Percentiles rank a stretch among this genome's conserved stretches.
Conservation (phyloP, 2,329 filamentous ascomycete species). For the Alternaria sp. region DNA sequence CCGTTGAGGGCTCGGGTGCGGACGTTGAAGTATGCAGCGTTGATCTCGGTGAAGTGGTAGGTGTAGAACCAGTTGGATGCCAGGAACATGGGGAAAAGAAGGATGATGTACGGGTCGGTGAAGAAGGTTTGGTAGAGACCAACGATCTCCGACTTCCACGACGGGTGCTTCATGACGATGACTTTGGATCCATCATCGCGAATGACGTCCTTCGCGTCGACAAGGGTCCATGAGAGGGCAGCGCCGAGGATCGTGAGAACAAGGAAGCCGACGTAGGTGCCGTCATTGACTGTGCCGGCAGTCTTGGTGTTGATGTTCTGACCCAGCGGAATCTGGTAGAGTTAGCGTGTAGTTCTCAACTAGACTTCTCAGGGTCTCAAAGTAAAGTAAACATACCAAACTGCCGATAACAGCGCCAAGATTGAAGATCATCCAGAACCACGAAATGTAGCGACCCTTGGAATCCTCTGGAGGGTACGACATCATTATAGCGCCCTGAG, state of each 20-base stretch:
- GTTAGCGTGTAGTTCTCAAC: conserved; percentile 12
- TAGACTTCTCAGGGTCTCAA: conserved; percentile 19
- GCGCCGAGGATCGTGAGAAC: conserved; percentile 80
- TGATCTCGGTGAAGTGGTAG: conserved; percentile 79
- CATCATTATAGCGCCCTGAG: conserved; percentile 79
- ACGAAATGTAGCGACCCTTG: conserved; percentile 88
- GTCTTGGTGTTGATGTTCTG: conserved; percentile 69
- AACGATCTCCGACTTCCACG: conserved; percentile 78
- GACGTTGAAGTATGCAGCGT: conserved; percentile 72
- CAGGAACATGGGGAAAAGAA: conserved; percentile 83
- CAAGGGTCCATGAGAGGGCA: conserved; percentile 70
- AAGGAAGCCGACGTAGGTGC: conserved; percentile 88
- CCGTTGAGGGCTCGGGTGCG: conserved; percentile 79
- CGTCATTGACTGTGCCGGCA: conserved; percentile 66
- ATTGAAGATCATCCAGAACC: conserved; percentile 97
- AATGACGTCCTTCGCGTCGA: conserved; percentile 73
- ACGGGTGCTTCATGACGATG: conserved; percentile 89
- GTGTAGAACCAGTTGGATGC: conserved; percentile 81
- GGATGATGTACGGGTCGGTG: conserved; percentile 73
- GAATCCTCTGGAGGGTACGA: conserved; percentile 80
- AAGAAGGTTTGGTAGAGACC: conserved; percentile 77
- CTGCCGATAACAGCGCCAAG: conserved; percentile 86
- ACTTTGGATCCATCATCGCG: conserved; percentile 79
- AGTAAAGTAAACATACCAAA: conserved; percentile 56
- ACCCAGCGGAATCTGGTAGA: conserved; percentile 69